Evolutionary conservation across 768 basidiomycete genomes (phyloP), one percentile per base, ranked within the genome.

Genomic region (Neoboletus magnificus): DNA sequence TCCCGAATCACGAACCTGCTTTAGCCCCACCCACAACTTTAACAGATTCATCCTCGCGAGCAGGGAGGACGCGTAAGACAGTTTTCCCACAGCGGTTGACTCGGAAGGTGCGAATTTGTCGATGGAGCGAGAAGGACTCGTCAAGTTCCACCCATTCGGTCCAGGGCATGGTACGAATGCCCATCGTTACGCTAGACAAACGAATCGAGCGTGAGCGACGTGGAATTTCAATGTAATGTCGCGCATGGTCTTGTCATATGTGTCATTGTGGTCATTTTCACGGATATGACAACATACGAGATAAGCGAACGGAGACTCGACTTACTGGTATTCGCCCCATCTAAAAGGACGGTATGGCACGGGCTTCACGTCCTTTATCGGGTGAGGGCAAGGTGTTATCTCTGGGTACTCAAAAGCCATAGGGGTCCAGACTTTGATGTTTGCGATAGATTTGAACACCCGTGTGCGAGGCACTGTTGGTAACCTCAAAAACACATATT

Each of bases 141-240:
- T 90, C 88, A 32, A 89, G 76, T 74, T 91, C 86, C 50, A 89
- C 84, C 88, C 89, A 91, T 49, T 86, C 82, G 18, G 78, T 75
- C 84, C 85, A 91, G 9, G 75, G 75, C 86, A 91, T 88, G 46
- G 69, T 76, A 25, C 84, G 79, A 61, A 88, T 81, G 57, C 84
- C 87, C 87, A 89, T 89, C 30, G 85, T 89, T 22, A 87, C 78
- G 58, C 86, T 88, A 48, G 8, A 18, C 13, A 39, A 44, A 33
- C 6, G 2, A 18, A 45, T 15, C 5, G 25, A 50, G 22, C 4
- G 18, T 60, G 18, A 63, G 54, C n/a, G 4, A 62, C 5, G 22
- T 2, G 10, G 11, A 32, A 30, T 12, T 20, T 27, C 45, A 30
- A 36, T 23, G 5, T 0, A 48, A 48, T 30, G 5, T 22, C 6